Evolutionary conservation across 805 yeast species (phyloP).

Genomic region (Candida pseudofarinosa): DNA sequence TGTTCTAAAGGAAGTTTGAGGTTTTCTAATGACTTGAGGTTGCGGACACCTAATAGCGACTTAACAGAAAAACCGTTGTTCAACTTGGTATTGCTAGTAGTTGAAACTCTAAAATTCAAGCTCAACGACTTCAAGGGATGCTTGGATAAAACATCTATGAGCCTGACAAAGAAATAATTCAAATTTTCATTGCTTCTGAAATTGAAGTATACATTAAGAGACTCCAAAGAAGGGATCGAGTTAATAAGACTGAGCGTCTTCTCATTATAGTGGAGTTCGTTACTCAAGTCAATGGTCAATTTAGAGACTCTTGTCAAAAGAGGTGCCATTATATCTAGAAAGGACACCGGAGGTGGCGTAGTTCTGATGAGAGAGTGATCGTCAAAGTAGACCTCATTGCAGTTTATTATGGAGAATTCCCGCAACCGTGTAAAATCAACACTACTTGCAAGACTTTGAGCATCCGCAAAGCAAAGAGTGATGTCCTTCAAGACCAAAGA

Average conservation of each 20-base stretch:
- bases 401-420: constrained; percentile 8
- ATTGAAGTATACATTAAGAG: neutral
- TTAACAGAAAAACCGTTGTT: constrained; percentile 1
- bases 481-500: constrained; percentile 9
- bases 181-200: constrained; percentile 6
- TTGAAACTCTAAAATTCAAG: constrained; percentile 5
- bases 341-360: constrained; percentile 7
- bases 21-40: constrained; percentile 3
- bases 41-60: constrained; percentile 1
- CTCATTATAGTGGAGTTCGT: constrained; percentile 12
- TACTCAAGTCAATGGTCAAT: constrained; percentile 7
- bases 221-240: neutral
- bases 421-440: constrained; percentile 6
- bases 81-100: constrained; percentile 1
- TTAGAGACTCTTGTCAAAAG: constrained; percentile 4
- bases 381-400: constrained; percentile 9
- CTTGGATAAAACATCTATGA: constrained; percentile 3
- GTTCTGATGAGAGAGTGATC: constrained; percentile 6
- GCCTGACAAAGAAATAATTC: constrained; percentile 1
- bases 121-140: constrained; percentile 6
- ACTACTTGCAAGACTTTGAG: constrained; percentile 1
- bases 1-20: constrained; percentile 9
- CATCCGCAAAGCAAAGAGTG: constrained; percentile 6
- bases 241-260: constrained; percentile 4
- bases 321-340: constrained; percentile 7